Evolutionary conservation across 805 yeast species (phyloP), one percentile per base, ranked within the genome.

Genomic region (Yarrowia hollandica): DNA sequence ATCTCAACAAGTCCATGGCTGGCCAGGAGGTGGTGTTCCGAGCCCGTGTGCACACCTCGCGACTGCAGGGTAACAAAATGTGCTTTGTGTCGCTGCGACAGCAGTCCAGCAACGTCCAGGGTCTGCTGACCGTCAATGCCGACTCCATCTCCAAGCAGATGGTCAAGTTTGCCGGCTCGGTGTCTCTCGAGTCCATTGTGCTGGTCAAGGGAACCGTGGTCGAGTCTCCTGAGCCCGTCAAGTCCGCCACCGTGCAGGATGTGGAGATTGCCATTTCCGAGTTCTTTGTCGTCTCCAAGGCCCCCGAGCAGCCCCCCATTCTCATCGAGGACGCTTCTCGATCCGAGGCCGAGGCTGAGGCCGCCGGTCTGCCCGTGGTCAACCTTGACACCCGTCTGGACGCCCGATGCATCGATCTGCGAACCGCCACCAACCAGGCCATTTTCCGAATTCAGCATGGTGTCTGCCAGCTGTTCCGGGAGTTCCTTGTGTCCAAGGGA

Each of bases 371-470:
- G 66, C 98, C 98, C 39, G 88, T 88, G 41, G 98, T 92, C 65
- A 92, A 92, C 77, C 83, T 94, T 71, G 99, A 94, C 75, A 94
- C 99, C 31, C 83, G 99, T 73, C 81, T 94, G 69, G 98, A 94
- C 72, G 78, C 94, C 58, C 84, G 99, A 72, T 97, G 92, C 59
- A 90, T 94, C 72, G 99, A 94, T 72, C 80, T 94, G 72, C 87
- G 99, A 80, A 94, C 99, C 5, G 88, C 86, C 42, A 92, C 99
- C 58, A 94, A 94, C 79, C 98, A 94, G 77, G 96, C 99, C 55
- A 94, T 94, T 65, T 94, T 94, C 83, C 87, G 84, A 74, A 85
- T 94, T 69, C 95, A 89, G 76, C 82, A 92, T 52, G 99, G 92
- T 68, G 96, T 94, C 60, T 82, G 92, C 71, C 78, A 79, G 35